phyloP scores from a whole-genome alignment of 1,139 yeast species.

The Blastobotrys aristatus region DNA sequence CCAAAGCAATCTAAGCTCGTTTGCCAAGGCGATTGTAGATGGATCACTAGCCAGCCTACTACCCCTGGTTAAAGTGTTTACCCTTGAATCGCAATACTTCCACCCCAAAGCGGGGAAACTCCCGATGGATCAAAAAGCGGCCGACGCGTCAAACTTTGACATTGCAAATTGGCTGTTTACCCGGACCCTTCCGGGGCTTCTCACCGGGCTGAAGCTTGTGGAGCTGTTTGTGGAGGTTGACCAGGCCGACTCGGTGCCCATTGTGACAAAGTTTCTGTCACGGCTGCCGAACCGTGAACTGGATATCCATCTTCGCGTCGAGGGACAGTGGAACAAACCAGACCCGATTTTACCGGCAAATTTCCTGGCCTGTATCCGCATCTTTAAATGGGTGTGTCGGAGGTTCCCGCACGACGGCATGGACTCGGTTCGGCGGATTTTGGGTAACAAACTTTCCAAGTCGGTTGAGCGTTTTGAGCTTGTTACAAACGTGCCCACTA shows the following conservation, averaged over 20 bases:
- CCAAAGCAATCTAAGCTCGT: not conserved
- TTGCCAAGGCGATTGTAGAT: constrained; percentile 2
- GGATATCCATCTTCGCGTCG: not conserved
- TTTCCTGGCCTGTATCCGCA: not conserved
- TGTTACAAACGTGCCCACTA: not conserved
- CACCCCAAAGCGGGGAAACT: constrained; percentile 1
- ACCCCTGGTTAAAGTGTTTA: constrained; percentile 6
- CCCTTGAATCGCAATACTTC: constrained; percentile 7
- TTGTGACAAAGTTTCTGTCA: not conserved
- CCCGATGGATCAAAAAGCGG: constrained; percentile 8
- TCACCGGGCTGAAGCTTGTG: constrained; percentile 1
- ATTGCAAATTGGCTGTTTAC: constrained; percentile 9
- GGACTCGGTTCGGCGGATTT: not conserved
- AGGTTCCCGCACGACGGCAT: not conserved
- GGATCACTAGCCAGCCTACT: not conserved
- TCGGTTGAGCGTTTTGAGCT: constrained; percentile 5
- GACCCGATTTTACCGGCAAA: not conserved
- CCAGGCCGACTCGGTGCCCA: not conserved
- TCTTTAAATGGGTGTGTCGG: constrained; percentile 5
- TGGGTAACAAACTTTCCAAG: not conserved
- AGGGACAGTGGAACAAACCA: not conserved
- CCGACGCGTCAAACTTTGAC: constrained; percentile 4
- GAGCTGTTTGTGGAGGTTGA: constrained; percentile 9
- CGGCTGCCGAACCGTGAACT: not conserved
- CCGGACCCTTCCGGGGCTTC: not conserved